Conservation (phyloP, 108 stramenopile genomes). For the Tribonema minus region DNA sequence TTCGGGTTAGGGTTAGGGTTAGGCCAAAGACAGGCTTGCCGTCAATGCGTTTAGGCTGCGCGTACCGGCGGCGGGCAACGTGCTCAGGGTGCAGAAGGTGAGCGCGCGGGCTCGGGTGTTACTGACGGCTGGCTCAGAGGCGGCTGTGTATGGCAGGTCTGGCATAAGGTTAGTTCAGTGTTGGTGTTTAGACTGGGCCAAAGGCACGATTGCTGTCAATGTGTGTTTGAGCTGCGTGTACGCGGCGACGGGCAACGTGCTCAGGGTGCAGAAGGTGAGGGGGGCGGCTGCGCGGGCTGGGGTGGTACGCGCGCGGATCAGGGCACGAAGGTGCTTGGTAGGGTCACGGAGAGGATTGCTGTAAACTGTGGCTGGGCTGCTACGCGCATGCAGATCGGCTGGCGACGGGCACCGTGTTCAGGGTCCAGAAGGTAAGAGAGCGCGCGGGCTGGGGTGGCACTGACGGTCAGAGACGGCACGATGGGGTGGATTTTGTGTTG, state of each 20-base stretch:
- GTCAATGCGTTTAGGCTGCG: slow-evolving; percentile 83
- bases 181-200: too few species aligned
- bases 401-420: slow-evolving; percentile 94
- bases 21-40: slow-evolving; percentile 84
- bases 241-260: slow-evolving; percentile 95
- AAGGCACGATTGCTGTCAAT: slow-evolving; percentile 80
- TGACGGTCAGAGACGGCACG: too few species aligned
- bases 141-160: slow-evolving; percentile 94
- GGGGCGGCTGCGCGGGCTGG: neutral
- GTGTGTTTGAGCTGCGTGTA: slow-evolving; percentile 89
- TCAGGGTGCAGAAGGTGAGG: slow-evolving; percentile 69
- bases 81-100: slow-evolving; percentile 76
- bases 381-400: too few species aligned
- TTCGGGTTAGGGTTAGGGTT: too few species aligned
- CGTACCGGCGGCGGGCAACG: slow-evolving; percentile 97
- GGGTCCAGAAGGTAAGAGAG: slow-evolving; percentile 81
- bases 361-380: too few species aligned
- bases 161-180: too few species aligned
- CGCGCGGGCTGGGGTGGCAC: too few species aligned
- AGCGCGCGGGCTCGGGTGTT: too few species aligned
- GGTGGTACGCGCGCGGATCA: neutral
- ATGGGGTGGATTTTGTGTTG: too few species aligned
- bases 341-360: too few species aligned
- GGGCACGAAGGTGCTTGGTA: neutral
- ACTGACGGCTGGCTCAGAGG: too few species aligned